Percentiles rank a stretch among this genome's conserved stretches.
phyloP scores from a whole-genome alignment of 2,329 filamentous ascomycete species.

The Pseudogymnoascus sp. region DNA sequence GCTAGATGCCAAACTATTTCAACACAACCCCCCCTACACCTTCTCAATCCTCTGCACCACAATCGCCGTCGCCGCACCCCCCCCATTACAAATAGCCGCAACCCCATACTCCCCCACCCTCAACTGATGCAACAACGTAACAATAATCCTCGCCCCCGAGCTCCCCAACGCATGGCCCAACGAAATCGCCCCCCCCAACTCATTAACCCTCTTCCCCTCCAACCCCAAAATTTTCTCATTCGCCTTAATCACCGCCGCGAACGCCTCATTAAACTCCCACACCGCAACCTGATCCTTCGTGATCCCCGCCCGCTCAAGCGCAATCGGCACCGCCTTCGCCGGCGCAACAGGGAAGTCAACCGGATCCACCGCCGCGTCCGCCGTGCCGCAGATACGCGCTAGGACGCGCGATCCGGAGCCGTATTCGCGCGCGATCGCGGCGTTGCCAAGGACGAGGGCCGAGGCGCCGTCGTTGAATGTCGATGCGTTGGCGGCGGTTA shows the following conservation, averaged over 20 bases:
- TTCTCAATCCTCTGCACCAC: constrained; percentile 46
- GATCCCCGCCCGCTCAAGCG: constrained; percentile 80
- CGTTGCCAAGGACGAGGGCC: constrained; percentile 76
- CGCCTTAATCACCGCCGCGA: constrained; percentile 89
- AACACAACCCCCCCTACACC: not conserved
- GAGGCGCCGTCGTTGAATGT: constrained; percentile 92
- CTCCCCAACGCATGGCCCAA: constrained; percentile 87
- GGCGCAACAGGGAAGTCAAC: constrained; percentile 94
- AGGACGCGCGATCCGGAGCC: constrained; percentile 70
- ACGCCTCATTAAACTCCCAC: constrained; percentile 99
- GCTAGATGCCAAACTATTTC: not conserved
- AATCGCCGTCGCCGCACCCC: constrained; percentile 82
- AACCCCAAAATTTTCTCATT: constrained; percentile 88
- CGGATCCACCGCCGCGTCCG: constrained; percentile 82
- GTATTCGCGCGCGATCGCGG: constrained; percentile 70
- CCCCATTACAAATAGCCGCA: constrained; percentile 94
- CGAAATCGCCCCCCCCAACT: constrained; percentile 82
- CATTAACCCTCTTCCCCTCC: constrained; percentile 72
- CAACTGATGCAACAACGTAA: constrained; percentile 83
- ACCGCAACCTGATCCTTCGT: constrained; percentile 84
- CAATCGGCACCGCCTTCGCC: constrained; percentile 83
- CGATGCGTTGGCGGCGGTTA: constrained; percentile 90
- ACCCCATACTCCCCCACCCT: constrained; percentile 87
- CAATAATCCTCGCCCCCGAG: constrained; percentile 84
- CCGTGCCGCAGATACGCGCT: constrained; percentile 76